Conservation (phyloP, 1,284 basidiomycete species). For the Ustilago tritici region DNA sequence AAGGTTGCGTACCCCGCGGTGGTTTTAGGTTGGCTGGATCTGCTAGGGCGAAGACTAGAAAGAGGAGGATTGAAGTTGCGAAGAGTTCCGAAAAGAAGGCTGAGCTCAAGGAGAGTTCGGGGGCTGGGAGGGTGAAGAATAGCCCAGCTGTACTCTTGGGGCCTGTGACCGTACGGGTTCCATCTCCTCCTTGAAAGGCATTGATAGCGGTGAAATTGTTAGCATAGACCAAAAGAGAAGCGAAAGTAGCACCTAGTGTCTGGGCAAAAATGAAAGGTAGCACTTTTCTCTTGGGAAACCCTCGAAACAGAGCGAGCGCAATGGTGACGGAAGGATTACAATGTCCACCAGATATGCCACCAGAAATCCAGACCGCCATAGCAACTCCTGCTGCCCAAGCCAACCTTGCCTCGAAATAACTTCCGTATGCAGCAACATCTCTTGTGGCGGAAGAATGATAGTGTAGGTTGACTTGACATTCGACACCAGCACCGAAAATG, state of each 20-base stretch:
- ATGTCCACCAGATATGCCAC: constrained; percentile 60
- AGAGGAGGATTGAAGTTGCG: constrained; percentile 55
- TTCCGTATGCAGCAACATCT: constrained; percentile 40
- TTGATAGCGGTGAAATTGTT: constrained; percentile 83
- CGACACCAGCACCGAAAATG: constrained; percentile 63
- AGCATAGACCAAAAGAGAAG: constrained; percentile 78
- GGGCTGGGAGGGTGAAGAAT: constrained; percentile 77
- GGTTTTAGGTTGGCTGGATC: constrained; percentile 72
- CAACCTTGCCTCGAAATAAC: constrained; percentile 50
- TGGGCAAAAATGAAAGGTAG: constrained; percentile 80
- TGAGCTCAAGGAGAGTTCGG: constrained; percentile 34
- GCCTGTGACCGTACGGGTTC: constrained; percentile 75
- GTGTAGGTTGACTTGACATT: constrained; percentile 63
- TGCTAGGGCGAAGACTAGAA: constrained; percentile 53
- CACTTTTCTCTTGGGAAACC: constrained; percentile 83
- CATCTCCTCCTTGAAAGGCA: constrained; percentile 76
- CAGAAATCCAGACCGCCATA: constrained; percentile 54
- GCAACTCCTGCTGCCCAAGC: constrained; percentile 65
- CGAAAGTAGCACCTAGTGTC: constrained; percentile 78
- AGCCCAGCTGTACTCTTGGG: constrained; percentile 75
- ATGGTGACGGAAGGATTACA: constrained; percentile 72
- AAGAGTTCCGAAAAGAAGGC: constrained; percentile 57
- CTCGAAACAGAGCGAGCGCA: constrained; percentile 77
- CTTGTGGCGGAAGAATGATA: constrained; percentile 20
- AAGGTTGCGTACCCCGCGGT: constrained; percentile 73